These are phyloP conservation scores for Didymella pomorum DNA, from an alignment of 2,329 filamentous ascomycete genomes.

Conservation along the genomic window DNA sequence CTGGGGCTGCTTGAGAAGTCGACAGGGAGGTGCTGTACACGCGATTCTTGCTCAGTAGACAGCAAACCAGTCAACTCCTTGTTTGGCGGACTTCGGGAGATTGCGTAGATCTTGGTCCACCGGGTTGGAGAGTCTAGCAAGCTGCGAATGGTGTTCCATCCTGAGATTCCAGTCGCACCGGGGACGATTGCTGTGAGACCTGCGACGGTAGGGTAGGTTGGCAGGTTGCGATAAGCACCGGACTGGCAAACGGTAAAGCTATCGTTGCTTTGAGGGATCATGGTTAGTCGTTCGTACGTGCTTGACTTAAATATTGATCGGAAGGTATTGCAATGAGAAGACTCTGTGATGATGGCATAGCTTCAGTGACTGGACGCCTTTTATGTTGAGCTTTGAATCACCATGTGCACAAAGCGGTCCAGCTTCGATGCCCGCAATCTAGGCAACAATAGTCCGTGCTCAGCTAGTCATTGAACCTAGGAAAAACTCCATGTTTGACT, in stretches of 20 bases:
- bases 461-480: neutral
- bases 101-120: conserved; percentile 4
- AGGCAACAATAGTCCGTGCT: neutral
- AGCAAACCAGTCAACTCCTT: neutral
- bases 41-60: neutral
- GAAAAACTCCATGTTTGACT: neutral
- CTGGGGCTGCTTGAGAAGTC: neutral
- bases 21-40: neutral
- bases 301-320: no score
- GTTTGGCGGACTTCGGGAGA: neutral
- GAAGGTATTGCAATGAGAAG: no score
- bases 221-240: conserved; percentile 1
- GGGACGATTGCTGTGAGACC: neutral
- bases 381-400: neutral
- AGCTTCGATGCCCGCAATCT: neutral
- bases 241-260: conserved; percentile 1
- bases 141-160: conserved; percentile 1
- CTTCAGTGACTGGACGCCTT: no score
- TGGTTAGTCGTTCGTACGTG: neutral
- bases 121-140: conserved; percentile 1
- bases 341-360: no score
- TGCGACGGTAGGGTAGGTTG: neutral
- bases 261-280: neutral
- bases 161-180: conserved; percentile 4
- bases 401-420: neutral